A percentile compares a stretch with the other conserved stretches of the same genome.
These are phyloP conservation scores for Colletotrichum musicola DNA, from an alignment of 2,329 filamentous ascomycete species.

Conservation along the genomic window DNA sequence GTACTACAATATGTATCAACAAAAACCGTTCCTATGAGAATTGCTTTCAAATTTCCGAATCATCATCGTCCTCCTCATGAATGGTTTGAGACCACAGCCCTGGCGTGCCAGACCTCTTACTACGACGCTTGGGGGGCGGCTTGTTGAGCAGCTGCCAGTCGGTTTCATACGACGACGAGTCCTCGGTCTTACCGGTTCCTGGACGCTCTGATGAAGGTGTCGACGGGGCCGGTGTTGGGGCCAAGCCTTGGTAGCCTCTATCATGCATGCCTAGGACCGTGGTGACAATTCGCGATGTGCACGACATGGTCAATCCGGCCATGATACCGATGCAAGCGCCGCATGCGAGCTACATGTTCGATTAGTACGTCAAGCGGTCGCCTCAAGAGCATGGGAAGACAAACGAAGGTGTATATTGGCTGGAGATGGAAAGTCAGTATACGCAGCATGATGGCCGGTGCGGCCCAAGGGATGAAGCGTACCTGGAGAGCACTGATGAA, in stretches of 20 bases:
- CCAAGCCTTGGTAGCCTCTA: conserved; percentile 34
- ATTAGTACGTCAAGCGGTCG: conserved; percentile 44
- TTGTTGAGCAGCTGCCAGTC: conserved; percentile 53
- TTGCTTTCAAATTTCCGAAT: conserved; percentile 56
- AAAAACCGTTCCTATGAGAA: background rate
- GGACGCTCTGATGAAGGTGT: conserved; percentile 36
- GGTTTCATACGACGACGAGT: conserved; percentile 49
- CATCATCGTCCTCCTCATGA: conserved; percentile 78
- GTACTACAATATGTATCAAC: conserved; percentile 5
- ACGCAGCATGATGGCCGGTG: background rate
- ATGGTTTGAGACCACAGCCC: conserved; percentile 76
- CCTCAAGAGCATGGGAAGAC: conserved; percentile 31
- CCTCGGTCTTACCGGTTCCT: conserved; percentile 38
- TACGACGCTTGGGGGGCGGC: conserved; percentile 52
- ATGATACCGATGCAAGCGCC: conserved; percentile 76
- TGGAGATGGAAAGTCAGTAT: conserved; percentile 37
- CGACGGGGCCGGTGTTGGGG: conserved; percentile 51
- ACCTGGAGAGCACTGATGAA: conserved; percentile 54
- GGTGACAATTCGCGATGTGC: conserved; percentile 67
- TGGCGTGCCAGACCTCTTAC: conserved; percentile 52
- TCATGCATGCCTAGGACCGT: conserved; percentile 61
- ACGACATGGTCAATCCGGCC: conserved; percentile 70
- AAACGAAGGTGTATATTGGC: conserved; percentile 59
- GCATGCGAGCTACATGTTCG: conserved; percentile 64
- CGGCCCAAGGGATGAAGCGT: conserved; percentile 38